Evolutionary conservation across 352 stramenopile genomes (phyloP).

Genomic region (Detonula confervacea): DNA sequence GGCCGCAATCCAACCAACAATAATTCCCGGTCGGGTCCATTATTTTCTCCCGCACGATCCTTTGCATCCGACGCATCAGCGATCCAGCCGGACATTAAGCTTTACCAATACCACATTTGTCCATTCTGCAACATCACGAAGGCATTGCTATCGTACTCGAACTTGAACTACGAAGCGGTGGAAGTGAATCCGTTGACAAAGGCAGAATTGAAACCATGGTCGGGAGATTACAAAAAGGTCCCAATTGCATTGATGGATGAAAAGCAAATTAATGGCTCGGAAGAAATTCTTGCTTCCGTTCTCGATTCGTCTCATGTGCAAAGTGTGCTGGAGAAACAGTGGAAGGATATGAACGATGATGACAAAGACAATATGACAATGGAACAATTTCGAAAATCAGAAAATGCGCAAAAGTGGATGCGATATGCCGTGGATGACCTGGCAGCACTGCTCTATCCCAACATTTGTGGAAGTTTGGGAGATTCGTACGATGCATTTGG

Average conservation of each 20-base stretch:
- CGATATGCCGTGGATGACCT: slow-evolving; percentile 72
- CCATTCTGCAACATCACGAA: slow-evolving; percentile 84
- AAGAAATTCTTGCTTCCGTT: slow-evolving; percentile 68
- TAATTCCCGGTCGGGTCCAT: not conserved
- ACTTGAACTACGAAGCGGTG: slow-evolving; percentile 54
- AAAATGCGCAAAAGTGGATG: slow-evolving; percentile 61
- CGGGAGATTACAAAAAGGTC: slow-evolving; percentile 77
- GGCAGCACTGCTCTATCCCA: slow-evolving; percentile 83
- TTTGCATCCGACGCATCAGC: slow-evolving; percentile 21
- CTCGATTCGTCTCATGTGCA: slow-evolving; percentile 32
- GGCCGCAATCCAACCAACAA: not conserved
- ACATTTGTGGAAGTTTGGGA: slow-evolving; percentile 73
- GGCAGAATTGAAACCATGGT: slow-evolving; percentile 70
- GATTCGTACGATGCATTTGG: slow-evolving; percentile 76
- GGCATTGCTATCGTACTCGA: slow-evolving; percentile 61
- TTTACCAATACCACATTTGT: slow-evolving; percentile 84
- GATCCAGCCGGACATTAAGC: slow-evolving; percentile 38
- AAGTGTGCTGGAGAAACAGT: slow-evolving; percentile 41
- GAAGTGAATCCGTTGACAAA: slow-evolving; percentile 86
- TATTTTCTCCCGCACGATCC: slow-evolving; percentile 6
- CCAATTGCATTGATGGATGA: slow-evolving; percentile 64
- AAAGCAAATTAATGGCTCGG: slow-evolving; percentile 72
- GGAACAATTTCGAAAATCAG: slow-evolving; percentile 55
- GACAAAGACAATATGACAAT: slow-evolving; percentile 50
- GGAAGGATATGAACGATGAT: slow-evolving; percentile 30